Base-by-base conservation (phyloP, 768 basidiomycete species). In the Chlorophyllum brunneum region DNA sequence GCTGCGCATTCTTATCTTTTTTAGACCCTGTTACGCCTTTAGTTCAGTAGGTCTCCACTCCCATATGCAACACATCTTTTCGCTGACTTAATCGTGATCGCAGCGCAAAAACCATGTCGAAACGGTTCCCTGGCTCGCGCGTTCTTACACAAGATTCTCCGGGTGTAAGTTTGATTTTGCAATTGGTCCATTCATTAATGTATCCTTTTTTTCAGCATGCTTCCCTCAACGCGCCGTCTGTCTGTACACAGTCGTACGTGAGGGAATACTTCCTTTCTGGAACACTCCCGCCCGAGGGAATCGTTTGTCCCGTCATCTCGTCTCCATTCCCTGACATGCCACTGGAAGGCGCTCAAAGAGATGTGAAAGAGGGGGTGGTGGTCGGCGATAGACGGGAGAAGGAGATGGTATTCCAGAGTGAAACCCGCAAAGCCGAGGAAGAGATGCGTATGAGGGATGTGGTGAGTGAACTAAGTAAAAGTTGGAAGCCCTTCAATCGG, bases 61-160 rank as follows among this genome's bases (percentile, higher is more conserved):
- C 4, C 16, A 22, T 15, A 13, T 56, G 27, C 2, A 37, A n/a
- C 15, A 15, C 16, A 15, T n/a, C 34, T 11, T 5, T 6, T 36
- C 8, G 16, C 1, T n/a, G 34, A 36, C 23, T 6, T 36, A 29
- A 43, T 15, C 10, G n/a, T 46, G 36, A 5, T n/a, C 46, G 1
- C 54, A 77, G 75, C 10, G 74, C 74, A 2, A 68, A 69, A 56
- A 70, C 71, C 34, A 73, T 67, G 56, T 69, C 70, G 0, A 54
- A 59, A 40, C 65, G 66, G 5, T 76, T 75, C 58, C 54, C 61
- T 2, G 61, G 59, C n/a, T 70, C 73, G 2, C 67, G 71, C 13
- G 70, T 77, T 10, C 59, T 76, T 16, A 73, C 70, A 5, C 73
- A 75, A 51, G 70, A 74, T 22, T 72, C 71, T 6, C 57, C 68